Evolutionary conservation across 768 basidiomycete species (phyloP), one percentile per base, ranked within the genome.

Genomic region (Boletellus sp.): DNA sequence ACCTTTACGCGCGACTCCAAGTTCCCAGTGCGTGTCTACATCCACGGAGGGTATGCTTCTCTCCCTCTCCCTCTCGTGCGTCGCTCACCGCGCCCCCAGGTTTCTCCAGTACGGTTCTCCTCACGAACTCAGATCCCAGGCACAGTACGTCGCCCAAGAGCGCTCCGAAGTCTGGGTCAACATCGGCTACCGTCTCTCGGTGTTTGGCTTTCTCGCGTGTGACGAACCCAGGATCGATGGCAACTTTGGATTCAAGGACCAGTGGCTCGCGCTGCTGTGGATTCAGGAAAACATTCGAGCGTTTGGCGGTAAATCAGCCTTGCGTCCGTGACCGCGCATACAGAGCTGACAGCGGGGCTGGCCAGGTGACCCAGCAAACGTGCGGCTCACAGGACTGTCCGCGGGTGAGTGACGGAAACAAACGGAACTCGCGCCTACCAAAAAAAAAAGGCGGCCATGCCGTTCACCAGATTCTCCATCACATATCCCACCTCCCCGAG

Each of bases 191-290:
- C 79, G 87, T 19, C 70, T 90, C 13, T 87, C 85, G 0, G 86
- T 78, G 1, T 85, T 90, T 57, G 88, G 88, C 0, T 91, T 88
- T 59, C 69, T 91, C 19, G 87, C 85, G 0, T 77, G 76, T 54
- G 82, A 85, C 39, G 64, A 78, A 50, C 85, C 85, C 12, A 61
- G 68, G 36, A 62, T 90, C 40, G 71, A 72, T 15, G 88, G 89
- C 3, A 91, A 90, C 59, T 90, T 84, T 62, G 87, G 88, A 1
- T 90, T 90, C 72, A 90, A 89, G 65, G 88, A 90, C 59, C 86
- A 87, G 58, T 90, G 87, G 87, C 59, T 86, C 17, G 87, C 82
- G 1, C 60, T 90, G n/a, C 70, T 78, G 56, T 90, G 87, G 87
- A 70, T 90, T 22, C 78, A 72, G 40, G 77, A 77, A 16, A 86